Evolutionary conservation across 129 eudicot species (phyloP), one percentile per base, ranked within the genome.

Genomic region (Ambrosia trifida): DNA sequence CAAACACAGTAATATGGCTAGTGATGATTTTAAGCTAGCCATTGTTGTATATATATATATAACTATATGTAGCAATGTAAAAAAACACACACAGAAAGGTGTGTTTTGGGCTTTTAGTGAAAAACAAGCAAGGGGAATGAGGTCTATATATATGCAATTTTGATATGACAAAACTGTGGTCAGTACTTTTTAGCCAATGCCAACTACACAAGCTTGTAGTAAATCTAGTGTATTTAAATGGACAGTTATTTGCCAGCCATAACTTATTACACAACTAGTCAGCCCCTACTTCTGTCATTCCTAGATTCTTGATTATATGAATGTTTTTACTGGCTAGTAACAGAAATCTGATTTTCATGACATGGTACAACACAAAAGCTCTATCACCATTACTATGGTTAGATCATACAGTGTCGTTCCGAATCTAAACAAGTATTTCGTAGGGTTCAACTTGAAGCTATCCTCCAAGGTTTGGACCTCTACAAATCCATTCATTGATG

Each of bases 151-250:
- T 79, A 72, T 72, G 67, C 70, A 28, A 35, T 64, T 61, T 59
- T n/a, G 64, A 65, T 3, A 73, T 60, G 71, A 50, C 41, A 41
- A 68, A 78, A 28, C 20, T 50, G 58, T 68, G 75, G 63, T 66
- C 70, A 24, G 38, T 56, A 61, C 40, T 68, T 67, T 67, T 31
- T 17, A 74, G 64, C 73, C 78, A 67, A 77, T 80, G 72, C 69
- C 80, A 74, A 75, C 84, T 69, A 14, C 63, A 75, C 69, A 80
- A 70, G 74, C 74, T n/a, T 69, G 80, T 19, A 70, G 81, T 76
- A 4, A 69, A 51, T 75, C 46, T 76, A 51, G 75, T 67, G 79
- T 38, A 80, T 76, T 80, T 64, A 80, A 80, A 64, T 51, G 56
- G 78, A 66, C 78, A 80, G 81, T 76, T 80, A 70, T 47, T 46